Evolutionary conservation across 257 asterid genomes (phyloP).

Genomic region (Solanum paucissectum): DNA sequence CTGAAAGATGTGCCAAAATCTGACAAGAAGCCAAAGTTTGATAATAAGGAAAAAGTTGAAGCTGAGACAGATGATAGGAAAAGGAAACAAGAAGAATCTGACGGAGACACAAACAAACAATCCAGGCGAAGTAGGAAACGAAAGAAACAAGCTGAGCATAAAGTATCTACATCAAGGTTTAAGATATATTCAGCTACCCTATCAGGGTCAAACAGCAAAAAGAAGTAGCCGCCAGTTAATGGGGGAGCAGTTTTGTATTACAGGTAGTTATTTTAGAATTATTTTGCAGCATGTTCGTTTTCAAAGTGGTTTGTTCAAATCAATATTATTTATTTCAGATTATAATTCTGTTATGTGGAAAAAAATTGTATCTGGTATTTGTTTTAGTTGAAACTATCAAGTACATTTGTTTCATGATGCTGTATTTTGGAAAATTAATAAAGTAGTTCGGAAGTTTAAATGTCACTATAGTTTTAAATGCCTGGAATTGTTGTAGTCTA

Average conservation of each 20-base stretch:
- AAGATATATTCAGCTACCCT: constrained; percentile 47
- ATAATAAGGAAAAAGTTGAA: constrained; percentile 12
- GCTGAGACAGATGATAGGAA: constrained; percentile 8
- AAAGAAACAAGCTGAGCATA: constrained; percentile 39
- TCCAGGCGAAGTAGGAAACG: constrained; percentile 45
- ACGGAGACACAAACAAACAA: constrained; percentile 12
- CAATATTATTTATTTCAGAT: background rate
- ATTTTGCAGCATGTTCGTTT: background rate
- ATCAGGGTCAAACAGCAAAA: constrained; percentile 44
- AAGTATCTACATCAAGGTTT: constrained; percentile 33
- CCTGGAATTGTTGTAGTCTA: background rate
- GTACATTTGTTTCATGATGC: background rate
- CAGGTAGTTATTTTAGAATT: background rate
- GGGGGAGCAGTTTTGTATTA: background rate
- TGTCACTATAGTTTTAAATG: background rate
- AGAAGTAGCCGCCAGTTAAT: constrained; percentile 10
- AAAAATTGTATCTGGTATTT: background rate
- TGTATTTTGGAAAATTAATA: background rate
- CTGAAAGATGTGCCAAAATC: constrained; percentile 7
- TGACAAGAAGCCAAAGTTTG: constrained; percentile 10
- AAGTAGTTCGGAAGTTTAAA: background rate
- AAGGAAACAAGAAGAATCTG: constrained; percentile 18
- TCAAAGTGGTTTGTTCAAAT: background rate
- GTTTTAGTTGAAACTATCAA: background rate
- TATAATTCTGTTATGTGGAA: background rate